Base-by-base conservation (phyloP, 495 filamentous ascomycete genomes). In the Achaetomiella virescens region DNA sequence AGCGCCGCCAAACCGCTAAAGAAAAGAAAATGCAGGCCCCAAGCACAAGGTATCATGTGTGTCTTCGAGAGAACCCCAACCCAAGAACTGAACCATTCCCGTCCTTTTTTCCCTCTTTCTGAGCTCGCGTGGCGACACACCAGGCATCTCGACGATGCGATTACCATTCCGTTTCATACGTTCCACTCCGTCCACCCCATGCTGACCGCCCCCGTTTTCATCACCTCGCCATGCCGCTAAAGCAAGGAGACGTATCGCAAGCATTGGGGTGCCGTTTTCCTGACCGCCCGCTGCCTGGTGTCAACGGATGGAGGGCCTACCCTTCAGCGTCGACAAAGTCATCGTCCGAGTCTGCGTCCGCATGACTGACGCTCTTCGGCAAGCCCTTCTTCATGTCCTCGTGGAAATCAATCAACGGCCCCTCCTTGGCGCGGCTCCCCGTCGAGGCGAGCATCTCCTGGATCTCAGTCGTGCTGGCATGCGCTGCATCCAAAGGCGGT, bases 321-420 rank as follows among this genome's bases (percentile, higher is more conserved):
- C 50, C 67, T 25, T 62, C 58, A 14, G 69, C 69, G 38, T 71
- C 69, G 25, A 66, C 63, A 49, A 71, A 70, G 6, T 66, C 63
- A 56, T 71, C 67, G 14, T 63, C 54, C 7, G 67, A 70, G 6
- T 64, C 69, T 8, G 55, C 58, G 20, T 63, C 60, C 33, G 64
- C 60, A 1, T 66, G 4, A 9, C 27, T 67, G 44, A 55, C 18
- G 14, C 38, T 47, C 2, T 52, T 17, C 5, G 76, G 78, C 27
- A 81, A 55, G 29, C 62, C 49, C 37, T 70, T 72, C 61, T 73
- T 71, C 65, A 81, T n/a, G 48, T 81, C 77, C 6, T 69, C 57
- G 27, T 78, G 69, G 49, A 82, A 82, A 59, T 81, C 70, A 24
- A 78, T 70, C 42, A 82, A 60, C 0, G 78, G 71, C 0, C 70